A percentile compares a stretch with the other conserved stretches of the same genome.
Conservation (phyloP, 768 basidiomycete genomes). For the Lentinus brumalis region DNA sequence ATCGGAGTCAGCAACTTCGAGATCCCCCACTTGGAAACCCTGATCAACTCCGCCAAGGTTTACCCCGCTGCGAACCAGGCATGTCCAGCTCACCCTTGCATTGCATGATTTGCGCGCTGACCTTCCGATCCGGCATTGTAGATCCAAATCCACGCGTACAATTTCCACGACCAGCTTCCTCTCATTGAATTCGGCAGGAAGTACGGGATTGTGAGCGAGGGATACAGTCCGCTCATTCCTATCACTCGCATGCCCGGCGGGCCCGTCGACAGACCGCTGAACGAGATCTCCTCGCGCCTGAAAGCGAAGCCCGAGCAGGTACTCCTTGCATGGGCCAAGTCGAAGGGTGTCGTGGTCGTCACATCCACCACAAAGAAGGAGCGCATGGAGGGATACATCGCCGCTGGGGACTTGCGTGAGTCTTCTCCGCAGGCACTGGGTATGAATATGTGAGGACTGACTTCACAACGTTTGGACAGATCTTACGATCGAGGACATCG, state of each 20-base stretch:
- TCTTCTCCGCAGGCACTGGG: not conserved
- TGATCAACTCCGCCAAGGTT: constrained; percentile 61
- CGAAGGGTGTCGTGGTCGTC: constrained; percentile 65
- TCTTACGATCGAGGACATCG: constrained; percentile 52
- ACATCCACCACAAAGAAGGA: constrained; percentile 71
- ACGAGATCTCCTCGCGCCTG: constrained; percentile 51
- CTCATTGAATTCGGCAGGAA: constrained; percentile 58
- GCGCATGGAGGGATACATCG: constrained; percentile 67
- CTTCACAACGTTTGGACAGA: constrained; percentile 19
- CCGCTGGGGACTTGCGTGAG: constrained; percentile 65
- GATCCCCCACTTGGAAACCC: constrained; percentile 51
- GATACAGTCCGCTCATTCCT: constrained; percentile 68
- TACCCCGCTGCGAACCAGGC: constrained; percentile 73
- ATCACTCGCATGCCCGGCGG: constrained; percentile 62
- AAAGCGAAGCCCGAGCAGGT: constrained; percentile 64
- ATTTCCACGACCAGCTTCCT: constrained; percentile 52
- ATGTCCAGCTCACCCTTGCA: constrained; percentile 3
- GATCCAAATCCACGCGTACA: constrained; percentile 76
- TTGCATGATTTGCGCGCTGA: not conserved
- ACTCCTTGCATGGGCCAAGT: constrained; percentile 70
- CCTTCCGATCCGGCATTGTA: constrained; percentile 24
- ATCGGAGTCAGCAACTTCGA: constrained; percentile 76
- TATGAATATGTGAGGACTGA: too few species aligned
- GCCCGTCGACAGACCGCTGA: constrained; percentile 61
- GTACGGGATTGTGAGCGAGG: constrained; percentile 69